Base-by-base conservation (phyloP, 192 early-diverging fungal species). In the Glomus cerebriforme region DNA sequence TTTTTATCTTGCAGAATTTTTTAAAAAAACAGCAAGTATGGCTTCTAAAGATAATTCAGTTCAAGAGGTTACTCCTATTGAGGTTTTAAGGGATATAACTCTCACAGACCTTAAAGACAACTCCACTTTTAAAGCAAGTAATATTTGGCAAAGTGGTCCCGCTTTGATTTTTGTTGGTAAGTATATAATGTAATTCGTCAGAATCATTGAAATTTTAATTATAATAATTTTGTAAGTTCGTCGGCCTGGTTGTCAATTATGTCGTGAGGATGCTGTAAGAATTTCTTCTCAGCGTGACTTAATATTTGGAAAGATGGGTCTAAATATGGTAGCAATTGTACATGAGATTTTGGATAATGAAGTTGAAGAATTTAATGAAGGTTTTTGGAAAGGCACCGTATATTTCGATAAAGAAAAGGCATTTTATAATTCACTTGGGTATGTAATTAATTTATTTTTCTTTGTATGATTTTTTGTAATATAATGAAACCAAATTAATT, bases 191-290 rank as follows among this genome's bases (percentile, higher is more conserved):
- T 60, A 35, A 8, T 32, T 37, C 24, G 62, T 13, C 19, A n/a
- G n/a, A n/a, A n/a, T n/a, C n/a, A n/a, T n/a, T n/a, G n/a, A n/a
- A n/a, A n/a, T n/a, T n/a, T 32, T 17, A 13, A 2, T 9, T 37
- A 73, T 32, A 24, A n/a, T 69, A 17, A 8, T 35, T 75, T 62
- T 35, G 7, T 2, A 32, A 75, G 73, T 85, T 39, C 85, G 87
- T 8, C 85, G 87, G 0, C 87, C 87, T 34, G 87, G 87, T 43
- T 88, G 87, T 74, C 82, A 85, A 60, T 83, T 88, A 58, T 88
- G 87, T 73, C 84, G 87, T 39, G 83, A 86, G 29, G 85, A 88
- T 62, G 82, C 87, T 22, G 32, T 64, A 7, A 83, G 81, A 67
- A 73, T 85, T 34, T 63, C 79, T 12, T 80, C 68, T 22, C 37